These are phyloP conservation scores for Cryptomeria japonica DNA, from an alignment of 75 land plant genomes.

Conservation along the genomic window DNA sequence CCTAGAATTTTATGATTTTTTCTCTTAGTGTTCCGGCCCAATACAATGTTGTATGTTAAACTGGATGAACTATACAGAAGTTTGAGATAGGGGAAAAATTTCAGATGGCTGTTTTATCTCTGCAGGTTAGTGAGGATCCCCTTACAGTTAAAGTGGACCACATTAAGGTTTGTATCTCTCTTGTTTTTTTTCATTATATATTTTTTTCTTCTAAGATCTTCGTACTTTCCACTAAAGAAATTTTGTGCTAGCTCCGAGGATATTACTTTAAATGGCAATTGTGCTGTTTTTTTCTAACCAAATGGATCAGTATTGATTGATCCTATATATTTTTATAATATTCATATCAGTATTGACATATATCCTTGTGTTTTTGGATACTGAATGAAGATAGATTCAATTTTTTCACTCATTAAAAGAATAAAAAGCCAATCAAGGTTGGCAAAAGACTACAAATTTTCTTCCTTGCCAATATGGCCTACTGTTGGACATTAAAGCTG, in stretches of 20 bases:
- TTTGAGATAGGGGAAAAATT: not conserved
- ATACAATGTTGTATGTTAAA: not conserved
- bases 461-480: not conserved
- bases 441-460: not conserved
- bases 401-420: not conserved
- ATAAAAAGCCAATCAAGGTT: not conserved
- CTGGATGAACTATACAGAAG: not conserved
- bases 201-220: not conserved
- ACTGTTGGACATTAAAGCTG: not conserved
- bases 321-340: not conserved
- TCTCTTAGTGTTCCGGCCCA: not conserved
- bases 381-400: not conserved
- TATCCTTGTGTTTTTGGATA: not conserved
- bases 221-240: not conserved
- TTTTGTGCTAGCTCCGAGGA: not conserved
- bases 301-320: not conserved
- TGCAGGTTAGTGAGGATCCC: conserved; percentile 81
- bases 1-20: not conserved
- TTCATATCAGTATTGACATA: too few species aligned
- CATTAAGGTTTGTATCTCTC: conserved; percentile 67
- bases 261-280: not conserved
- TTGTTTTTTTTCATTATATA: not conserved
- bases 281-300: not conserved
- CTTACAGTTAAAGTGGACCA: conserved; percentile 88
- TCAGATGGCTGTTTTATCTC: not conserved